Conservation (phyloP, 164 flowering plant species). For the Buxus sempervirens region DNA sequence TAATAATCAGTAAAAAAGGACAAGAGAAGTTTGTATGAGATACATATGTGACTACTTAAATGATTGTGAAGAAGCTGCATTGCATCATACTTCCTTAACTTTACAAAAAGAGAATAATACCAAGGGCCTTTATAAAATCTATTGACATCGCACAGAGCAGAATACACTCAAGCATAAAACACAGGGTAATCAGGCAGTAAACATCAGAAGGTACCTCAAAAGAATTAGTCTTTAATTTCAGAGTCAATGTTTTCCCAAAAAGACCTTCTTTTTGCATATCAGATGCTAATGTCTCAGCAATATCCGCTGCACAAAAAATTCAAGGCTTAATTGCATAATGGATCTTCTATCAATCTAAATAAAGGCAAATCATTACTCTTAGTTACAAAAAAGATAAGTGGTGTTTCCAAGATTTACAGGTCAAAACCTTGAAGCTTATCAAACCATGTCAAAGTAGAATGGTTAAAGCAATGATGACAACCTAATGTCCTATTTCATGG, state of each 20-base stretch:
- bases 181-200: not conserved
- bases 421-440: not conserved
- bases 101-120: not conserved
- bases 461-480: too few relatives aligned
- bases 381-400: not conserved
- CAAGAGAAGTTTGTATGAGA: not conserved
- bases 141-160: not conserved
- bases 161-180: not conserved
- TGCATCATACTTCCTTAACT: not conserved
- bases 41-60: not conserved
- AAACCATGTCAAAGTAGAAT: too few relatives aligned
- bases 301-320: conserved; percentile 58
- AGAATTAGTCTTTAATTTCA: conserved; percentile 82
- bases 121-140: not conserved
- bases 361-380: not conserved
- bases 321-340: not conserved
- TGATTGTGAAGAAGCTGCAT: not conserved
- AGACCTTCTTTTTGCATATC: conserved; percentile 85
- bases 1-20: conserved; percentile 1
- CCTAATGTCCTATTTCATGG: too few relatives aligned
- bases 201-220: conserved; percentile 69
- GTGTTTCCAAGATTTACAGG: not conserved
- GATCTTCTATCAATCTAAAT: not conserved
- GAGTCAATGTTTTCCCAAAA: conserved; percentile 80
- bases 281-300: conserved; percentile 66